Evolutionary conservation across 1,139 yeast genomes (phyloP), one percentile per base, ranked within the genome.

Genomic region (Magnusiomyces paraingens): DNA sequence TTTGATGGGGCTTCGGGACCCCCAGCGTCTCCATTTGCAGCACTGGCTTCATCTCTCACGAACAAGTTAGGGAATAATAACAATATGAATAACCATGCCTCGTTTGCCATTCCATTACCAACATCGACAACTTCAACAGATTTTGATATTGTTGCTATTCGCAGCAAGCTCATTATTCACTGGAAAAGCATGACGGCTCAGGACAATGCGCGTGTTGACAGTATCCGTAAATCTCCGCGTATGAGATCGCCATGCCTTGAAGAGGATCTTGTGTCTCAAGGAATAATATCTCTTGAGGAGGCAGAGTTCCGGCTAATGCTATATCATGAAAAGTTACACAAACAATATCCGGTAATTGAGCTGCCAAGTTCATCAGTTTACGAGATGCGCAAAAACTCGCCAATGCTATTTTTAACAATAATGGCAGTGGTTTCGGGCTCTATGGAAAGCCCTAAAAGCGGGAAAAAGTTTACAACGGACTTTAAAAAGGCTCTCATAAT

Each of bases 371-470:
- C 73, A 15, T 67, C 79, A 1, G 74, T 79, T 1, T 80, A 77
- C 15, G 73, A 72, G 18, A 64, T 89, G 52, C 73, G 83, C 50
- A 65, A 65, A 8, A 69, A 75, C 1, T 76, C 75, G 52, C 95
- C 95, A 1, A 73, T 79, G 44, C 67, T 89, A 49, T 80, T 87
- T 60, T 77, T 83, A 50, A 74, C 86, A 0, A 70, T 88, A 21
- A 79, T 89, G 79, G 77, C 87, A 1, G 76, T 82, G 12, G 72
- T 87, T 0, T 80, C 85, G 4, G 66, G 41, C 20, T 35, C 40
- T 6, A 36, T 36, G 40, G 40, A 36, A 36, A 4, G 17, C 5
- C 17, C n/a, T 5, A n/a, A 36, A n/a, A n/a, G 17, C 17, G 40
- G 17, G 40, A 47, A 20, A 17, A 35, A 21, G 46, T 47, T 10